Evolutionary conservation across 192 early-diverging fungal genomes (phyloP).

Genomic region (Coemansia furcata): DNA sequence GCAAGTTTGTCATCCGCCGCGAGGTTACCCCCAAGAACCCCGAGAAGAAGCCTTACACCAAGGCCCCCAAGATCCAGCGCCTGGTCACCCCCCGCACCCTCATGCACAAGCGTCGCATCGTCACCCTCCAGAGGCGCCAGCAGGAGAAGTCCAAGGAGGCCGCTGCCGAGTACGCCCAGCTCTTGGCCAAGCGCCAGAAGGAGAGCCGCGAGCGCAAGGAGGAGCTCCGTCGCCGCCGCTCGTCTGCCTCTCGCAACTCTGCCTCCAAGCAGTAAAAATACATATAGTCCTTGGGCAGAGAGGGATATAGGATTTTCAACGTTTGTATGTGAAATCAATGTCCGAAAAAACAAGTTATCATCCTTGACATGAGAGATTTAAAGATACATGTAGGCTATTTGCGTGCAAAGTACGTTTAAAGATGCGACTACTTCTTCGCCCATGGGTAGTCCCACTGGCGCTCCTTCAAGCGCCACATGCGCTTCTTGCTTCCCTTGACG

Average conservation of each 20-base stretch:
- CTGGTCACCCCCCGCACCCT: conserved; percentile 95
- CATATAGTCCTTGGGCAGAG: conserved; percentile 12
- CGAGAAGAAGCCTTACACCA: conserved; percentile 92
- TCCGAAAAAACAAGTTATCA: conserved; percentile 1
- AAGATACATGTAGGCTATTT: background rate
- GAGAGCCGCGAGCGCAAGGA: conserved; percentile 92
- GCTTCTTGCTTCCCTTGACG: conserved; percentile 72
- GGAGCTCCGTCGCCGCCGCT: conserved; percentile 56
- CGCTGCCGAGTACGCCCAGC: conserved; percentile 73
- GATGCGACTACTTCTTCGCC: conserved; percentile 28
- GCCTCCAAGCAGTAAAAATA: conserved; percentile 54
- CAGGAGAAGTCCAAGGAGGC: conserved; percentile 72
- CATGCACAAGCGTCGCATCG: conserved; percentile 90
- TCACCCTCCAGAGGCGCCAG: conserved; percentile 84
- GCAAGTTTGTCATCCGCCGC: conserved; percentile 99
- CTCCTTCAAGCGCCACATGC: conserved; percentile 83
- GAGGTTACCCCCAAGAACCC: conserved; percentile 83
- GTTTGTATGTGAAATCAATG: background rate
- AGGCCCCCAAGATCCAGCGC: conserved; percentile 95
- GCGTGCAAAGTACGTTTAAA: background rate
- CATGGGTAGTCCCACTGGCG: conserved; percentile 65
- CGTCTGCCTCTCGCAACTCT: conserved; percentile 55
- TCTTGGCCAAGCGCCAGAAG: conserved; percentile 90
- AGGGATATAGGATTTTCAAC: conserved; percentile 6
- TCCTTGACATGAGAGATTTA: background rate